These are phyloP conservation scores for Plasmodium vivax DNA, from an alignment of 169 alveolate genomes.

Conservation along the genomic window DNA sequence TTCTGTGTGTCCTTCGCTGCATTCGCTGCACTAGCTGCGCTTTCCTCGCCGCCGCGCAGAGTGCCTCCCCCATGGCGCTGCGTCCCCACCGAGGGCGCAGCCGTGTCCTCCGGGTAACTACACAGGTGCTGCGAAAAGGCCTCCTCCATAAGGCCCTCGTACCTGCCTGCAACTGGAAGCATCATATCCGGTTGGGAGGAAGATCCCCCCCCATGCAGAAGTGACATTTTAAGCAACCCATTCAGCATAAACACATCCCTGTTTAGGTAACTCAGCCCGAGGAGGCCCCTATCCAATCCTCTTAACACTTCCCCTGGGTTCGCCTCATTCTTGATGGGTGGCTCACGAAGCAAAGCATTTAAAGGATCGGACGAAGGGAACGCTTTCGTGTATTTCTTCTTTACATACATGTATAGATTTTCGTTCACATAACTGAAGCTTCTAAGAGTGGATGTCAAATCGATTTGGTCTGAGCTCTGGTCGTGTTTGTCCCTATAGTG, in stretches of 20 bases:
- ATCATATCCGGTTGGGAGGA: neutral
- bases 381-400: conserved; percentile 7
- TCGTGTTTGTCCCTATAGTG: conserved; percentile 19
- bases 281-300: neutral
- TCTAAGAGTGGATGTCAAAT: neutral
- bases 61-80: neutral
- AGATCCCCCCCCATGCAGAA: neutral
- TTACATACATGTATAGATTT: conserved; percentile 4
- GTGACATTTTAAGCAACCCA: neutral
- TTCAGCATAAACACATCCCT: neutral
- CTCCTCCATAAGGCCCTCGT: neutral
- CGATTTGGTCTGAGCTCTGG: neutral
- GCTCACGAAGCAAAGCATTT: neutral
- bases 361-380: neutral
- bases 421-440: conserved; percentile 6
- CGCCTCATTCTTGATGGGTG: neutral
- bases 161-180: neutral
- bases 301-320: neutral
- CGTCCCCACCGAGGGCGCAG: neutral
- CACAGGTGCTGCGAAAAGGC: neutral
- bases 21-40: neutral
- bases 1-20: neutral
- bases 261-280: conserved; percentile 4
- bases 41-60: neutral
- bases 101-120: neutral